These are phyloP conservation scores for Pleurostoma richardsiae DNA, from an alignment of 2,329 filamentous ascomycete species.

Conservation along the genomic window DNA sequence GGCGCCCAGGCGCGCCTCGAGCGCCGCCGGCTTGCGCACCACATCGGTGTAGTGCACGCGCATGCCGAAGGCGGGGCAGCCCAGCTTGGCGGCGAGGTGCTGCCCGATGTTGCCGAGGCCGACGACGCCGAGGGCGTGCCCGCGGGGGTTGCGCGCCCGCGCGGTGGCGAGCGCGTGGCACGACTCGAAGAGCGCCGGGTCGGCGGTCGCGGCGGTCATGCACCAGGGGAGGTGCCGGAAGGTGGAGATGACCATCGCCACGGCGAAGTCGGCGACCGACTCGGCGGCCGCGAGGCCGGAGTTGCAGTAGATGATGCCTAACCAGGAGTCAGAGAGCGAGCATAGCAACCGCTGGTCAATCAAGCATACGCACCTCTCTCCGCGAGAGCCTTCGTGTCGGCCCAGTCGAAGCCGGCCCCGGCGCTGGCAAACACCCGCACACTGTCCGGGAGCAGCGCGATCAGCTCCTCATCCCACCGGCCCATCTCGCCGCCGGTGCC, in stretches of 20 bases:
- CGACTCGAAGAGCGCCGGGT: conserved; percentile 37
- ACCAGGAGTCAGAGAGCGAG: background rate
- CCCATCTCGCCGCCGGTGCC: conserved; percentile 62
- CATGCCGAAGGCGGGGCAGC: conserved; percentile 58
- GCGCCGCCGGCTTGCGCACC: conserved; percentile 33
- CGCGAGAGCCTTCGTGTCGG: conserved; percentile 55
- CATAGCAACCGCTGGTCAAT: background rate
- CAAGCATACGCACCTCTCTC: conserved; percentile 41
- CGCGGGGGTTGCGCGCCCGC: conserved; percentile 58
- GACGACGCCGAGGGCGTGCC: conserved; percentile 58
- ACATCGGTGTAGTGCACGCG: conserved; percentile 59
- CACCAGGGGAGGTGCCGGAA: conserved; percentile 67
- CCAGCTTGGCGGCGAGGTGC: conserved; percentile 54
- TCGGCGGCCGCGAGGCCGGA: conserved; percentile 65
- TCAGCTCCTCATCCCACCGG: conserved; percentile 56
- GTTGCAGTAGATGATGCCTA: conserved; percentile 68
- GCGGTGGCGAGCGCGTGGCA: conserved; percentile 57
- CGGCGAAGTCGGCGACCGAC: conserved; percentile 66
- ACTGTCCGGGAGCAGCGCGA: conserved; percentile 46
- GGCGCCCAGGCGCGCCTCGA: conserved; percentile 38
- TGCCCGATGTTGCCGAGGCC: conserved; percentile 65
- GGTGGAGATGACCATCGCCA: conserved; percentile 63
- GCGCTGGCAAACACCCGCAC: conserved; percentile 60
- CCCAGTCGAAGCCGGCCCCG: conserved; percentile 64
- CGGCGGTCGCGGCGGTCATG: conserved; percentile 44